Base-by-base conservation (phyloP, 2,329 filamentous ascomycete genomes). In the Pestalotiopsis sp. region DNA sequence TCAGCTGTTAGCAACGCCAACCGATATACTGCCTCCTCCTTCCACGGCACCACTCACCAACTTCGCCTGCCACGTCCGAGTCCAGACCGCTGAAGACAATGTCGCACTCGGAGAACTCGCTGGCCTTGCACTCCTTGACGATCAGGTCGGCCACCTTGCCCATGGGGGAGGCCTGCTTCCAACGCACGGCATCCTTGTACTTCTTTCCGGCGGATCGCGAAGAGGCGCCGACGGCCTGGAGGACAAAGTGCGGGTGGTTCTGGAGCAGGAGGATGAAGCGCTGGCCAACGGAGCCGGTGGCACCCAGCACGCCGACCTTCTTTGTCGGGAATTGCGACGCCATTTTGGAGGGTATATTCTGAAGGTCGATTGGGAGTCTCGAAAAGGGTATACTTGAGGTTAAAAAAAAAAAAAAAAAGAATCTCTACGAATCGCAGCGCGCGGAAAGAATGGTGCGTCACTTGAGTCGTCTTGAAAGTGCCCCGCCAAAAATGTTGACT, bases 51-150 rank as follows among this genome's bases (percentile, higher is more conserved):
- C 4, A 76, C 88, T 68, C 84, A 97, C 94, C 94, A 78, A 97
- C 92, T 31, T 97, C 93, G 66, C 94, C 94, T 52, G 96, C 96
- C 68, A 98, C 92, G 82, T 97, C 94, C 72, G 93, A 92, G 83
- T 98, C 95, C 71, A 98, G 85, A 3, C 96, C 96, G 71, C 92
- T 95, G 81, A 98, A 98, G 70, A 98, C 90, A 72, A 99, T 85
- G 75, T 98, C 95, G 81, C 96, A 98, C 79, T 97, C 95, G 70
- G 86, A 82, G 80, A 98, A 98, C 75, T 95, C 89, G 74, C 90
- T 88, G 0, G 96, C 89, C 76, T 85, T 91, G 85, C 96, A 98
- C 78, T 93, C 91, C 78, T 93, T 92, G 68, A 98, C 93, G 4
- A 97, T 87, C 75, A 98, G 86, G 72, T 95, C 91, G 73, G 90